Base-by-base conservation (phyloP, 2,329 filamentous ascomycete genomes). In the Botrytis porri region DNA sequence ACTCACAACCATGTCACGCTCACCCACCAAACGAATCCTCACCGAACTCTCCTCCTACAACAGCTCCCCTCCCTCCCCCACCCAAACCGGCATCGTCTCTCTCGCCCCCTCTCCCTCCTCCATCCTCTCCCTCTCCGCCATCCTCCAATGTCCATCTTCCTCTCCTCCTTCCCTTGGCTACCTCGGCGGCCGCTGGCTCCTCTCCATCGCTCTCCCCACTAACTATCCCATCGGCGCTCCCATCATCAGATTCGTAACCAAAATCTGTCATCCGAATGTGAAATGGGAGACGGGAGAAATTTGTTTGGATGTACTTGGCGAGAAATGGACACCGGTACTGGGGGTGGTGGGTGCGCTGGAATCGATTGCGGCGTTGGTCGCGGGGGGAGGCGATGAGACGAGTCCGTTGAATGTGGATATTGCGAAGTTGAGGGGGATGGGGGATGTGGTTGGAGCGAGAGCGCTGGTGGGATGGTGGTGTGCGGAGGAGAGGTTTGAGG, bases 311-410 rank as follows among this genome's bases (percentile, higher is more conserved):
- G 87, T 98, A 75, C 86, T 99, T 74, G 87, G 88, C 80, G 87
- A 91, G 72, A 87, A 88, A 29, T 98, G 95, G 95, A 92, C 93
- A 74, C 93, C 95, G 1, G 90, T 93, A 29, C 96, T 97, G 82
- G 95, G 91, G 59, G 87, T 98, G 32, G 87, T 91, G 51, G 88
- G 91, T 79, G 92, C 91, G 75, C 84, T 95, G 79, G 90, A 92
- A 78, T 89, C 89, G 64, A 87, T 95, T 76, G 88, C 92, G 77
- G 87, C 92, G 84, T 85, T 96, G 78, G 84, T 93, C 73, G 86
- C 83, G 39, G 89, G 86, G 75, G 91, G 92, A 1, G 93, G 90
- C 81, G 86, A 89, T 64, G 92, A 95, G 79, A 65, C 32, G 0
- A 91, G 88, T 77, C 93, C 93, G 77, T 84, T 96, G 75, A 95